phyloP scores from a whole-genome alignment of 371 early-diverging fungal genomes.

The Mortierella sp. region DNA sequence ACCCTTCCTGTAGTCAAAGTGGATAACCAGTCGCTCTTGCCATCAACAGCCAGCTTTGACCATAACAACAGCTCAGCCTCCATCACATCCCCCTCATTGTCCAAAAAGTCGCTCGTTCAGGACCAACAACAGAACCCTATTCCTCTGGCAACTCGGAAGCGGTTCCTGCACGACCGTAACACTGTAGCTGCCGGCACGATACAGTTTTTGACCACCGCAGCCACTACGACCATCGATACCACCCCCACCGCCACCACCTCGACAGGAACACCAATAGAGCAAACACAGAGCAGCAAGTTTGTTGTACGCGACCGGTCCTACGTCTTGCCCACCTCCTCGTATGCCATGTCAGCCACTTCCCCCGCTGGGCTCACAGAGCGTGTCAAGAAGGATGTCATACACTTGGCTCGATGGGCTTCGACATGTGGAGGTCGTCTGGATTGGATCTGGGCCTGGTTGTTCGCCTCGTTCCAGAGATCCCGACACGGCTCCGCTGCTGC shows the following conservation, averaged over 20 bases:
- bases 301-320: conserved; percentile 19
- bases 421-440: conserved; percentile 47
- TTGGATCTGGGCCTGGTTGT: conserved; percentile 49
- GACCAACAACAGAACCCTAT: conserved; percentile 20
- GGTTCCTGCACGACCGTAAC: conserved; percentile 33
- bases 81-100: background rate
- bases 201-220: conserved; percentile 7
- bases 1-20: conserved; percentile 22
- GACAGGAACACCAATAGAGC: background rate
- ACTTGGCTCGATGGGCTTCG: conserved; percentile 39
- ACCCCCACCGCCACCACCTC: background rate
- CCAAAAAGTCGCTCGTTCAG: background rate
- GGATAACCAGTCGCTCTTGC: conserved; percentile 24
- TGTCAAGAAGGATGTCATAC: conserved; percentile 27
- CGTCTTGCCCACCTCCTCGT: conserved; percentile 17
- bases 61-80: background rate
- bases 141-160: conserved; percentile 18
- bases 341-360: conserved; percentile 5
- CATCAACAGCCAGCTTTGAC: conserved; percentile 19
- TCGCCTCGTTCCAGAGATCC: conserved; percentile 22
- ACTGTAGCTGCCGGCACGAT: conserved; percentile 46
- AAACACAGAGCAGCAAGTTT: background rate
- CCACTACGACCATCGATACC: background rate
- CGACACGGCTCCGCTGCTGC: conserved; percentile 8
- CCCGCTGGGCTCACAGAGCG: conserved; percentile 17